phyloP scores from a whole-genome alignment of 441 rosid genomes.

The Pelargonium fulgidum region DNA sequence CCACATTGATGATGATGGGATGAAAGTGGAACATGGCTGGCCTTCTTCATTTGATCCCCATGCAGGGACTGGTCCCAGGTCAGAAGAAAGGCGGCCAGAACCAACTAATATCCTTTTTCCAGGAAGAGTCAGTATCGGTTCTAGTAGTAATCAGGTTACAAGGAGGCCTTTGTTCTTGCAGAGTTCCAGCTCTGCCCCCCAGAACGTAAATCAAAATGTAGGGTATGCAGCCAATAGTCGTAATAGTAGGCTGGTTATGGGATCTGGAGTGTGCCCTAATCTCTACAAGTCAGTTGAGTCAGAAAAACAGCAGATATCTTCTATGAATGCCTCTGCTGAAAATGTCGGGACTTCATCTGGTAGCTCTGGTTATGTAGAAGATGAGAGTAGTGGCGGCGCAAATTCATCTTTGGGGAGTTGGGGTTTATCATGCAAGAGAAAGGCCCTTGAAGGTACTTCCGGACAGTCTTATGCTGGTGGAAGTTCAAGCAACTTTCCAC shows the following conservation, averaged over 20 bases:
- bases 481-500: conserved; percentile 45
- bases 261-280: conserved; percentile 24
- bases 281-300: conserved; percentile 23
- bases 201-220: conserved; percentile 31
- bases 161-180: conserved; percentile 35
- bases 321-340: conserved; percentile 27
- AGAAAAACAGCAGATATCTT: conserved; percentile 29
- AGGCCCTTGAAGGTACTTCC: conserved; percentile 74
- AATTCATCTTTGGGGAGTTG: conserved; percentile 50
- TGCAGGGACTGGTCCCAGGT: conserved; percentile 35
- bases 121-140: conserved; percentile 27
- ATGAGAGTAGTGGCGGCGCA: conserved; percentile 43
- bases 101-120: conserved; percentile 32
- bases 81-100: conserved; percentile 45
- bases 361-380: conserved; percentile 43
- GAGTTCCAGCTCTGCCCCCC: conserved; percentile 42
- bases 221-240: conserved; percentile 35
- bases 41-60: conserved; percentile 30
- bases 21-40: conserved; percentile 44
- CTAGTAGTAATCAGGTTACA: conserved; percentile 35
- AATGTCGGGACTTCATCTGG: conserved; percentile 48
- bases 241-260: conserved; percentile 30
- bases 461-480: conserved; percentile 49
- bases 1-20: conserved; percentile 36
- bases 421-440: conserved; percentile 84